phyloP scores from a whole-genome alignment of 768 basidiomycete species.

The Leccinum subgranulosum region DNA sequence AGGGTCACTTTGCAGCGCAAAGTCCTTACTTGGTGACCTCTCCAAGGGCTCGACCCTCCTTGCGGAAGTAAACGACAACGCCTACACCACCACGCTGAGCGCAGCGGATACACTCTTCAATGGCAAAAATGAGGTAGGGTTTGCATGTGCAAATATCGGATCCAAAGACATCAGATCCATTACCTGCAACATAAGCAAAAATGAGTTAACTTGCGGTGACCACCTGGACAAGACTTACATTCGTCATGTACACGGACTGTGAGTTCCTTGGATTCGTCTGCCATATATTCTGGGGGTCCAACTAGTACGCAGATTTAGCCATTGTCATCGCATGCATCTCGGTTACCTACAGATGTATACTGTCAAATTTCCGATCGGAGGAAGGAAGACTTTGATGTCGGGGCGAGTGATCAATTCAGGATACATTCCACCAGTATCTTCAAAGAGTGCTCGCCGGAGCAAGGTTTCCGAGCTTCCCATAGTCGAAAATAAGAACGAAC shows the following conservation, averaged over 20 bases:
- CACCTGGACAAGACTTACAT: slow-evolving; percentile 47
- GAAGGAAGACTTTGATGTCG: slow-evolving; percentile 93
- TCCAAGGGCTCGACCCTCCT: slow-evolving; percentile 89
- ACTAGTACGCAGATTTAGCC: slow-evolving; percentile 44
- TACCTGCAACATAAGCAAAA: slow-evolving; percentile 45
- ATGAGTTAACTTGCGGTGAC: not conserved
- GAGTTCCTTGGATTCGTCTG: slow-evolving; percentile 73
- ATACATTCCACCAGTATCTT: slow-evolving; percentile 95
- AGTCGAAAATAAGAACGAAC: not conserved
- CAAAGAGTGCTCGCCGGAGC: slow-evolving; percentile 88
- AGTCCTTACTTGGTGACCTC: slow-evolving; percentile 83
- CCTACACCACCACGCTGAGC: slow-evolving; percentile 88
- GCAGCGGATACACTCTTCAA: slow-evolving; percentile 86
- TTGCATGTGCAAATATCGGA: slow-evolving; percentile 93
- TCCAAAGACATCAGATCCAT: slow-evolving; percentile 95
- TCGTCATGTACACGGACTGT: slow-evolving; percentile 93
- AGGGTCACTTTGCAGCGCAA: not conserved
- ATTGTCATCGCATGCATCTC: not conserved
- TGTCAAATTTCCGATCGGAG: slow-evolving; percentile 88
- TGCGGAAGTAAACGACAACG: slow-evolving; percentile 90
- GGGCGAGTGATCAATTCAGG: slow-evolving; percentile 94
- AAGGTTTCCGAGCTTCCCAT: slow-evolving; percentile 67
- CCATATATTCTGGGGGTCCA: slow-evolving; percentile 76
- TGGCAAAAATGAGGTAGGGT: slow-evolving; percentile 88
- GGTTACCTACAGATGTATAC: slow-evolving; percentile 79